Percentiles rank a stretch among this genome's conserved stretches.
phyloP scores from a whole-genome alignment of 2,329 filamentous ascomycete genomes.

The Huntiella decipiens region DNA sequence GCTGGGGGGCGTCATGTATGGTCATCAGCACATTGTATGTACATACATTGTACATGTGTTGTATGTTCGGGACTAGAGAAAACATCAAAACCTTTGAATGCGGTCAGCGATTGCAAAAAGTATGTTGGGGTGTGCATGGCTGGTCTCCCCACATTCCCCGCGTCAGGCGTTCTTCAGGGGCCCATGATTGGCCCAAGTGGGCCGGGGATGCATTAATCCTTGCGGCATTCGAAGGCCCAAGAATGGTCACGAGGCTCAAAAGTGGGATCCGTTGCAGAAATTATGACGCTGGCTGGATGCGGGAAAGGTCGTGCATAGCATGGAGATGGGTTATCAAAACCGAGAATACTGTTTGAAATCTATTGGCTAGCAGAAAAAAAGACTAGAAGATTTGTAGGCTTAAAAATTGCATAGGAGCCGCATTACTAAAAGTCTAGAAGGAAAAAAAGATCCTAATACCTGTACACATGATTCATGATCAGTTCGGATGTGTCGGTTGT shows the following conservation, averaged over 20 bases:
- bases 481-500: no score
- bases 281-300: no score
- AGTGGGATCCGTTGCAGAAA: background rate
- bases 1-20: no score
- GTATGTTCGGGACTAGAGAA: no score
- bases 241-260: slow-evolving; percentile 9
- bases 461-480: no score
- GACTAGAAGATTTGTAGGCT: background rate
- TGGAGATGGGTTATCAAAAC: background rate
- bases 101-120: no score
- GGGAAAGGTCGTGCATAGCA: background rate
- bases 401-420: no score
- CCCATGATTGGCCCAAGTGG: slow-evolving; percentile 4
- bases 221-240: slow-evolving; percentile 1
- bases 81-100: no score
- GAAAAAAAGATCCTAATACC: background rate
- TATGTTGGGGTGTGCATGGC: no score
- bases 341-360: background rate
- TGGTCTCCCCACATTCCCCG: slow-evolving; percentile 4
- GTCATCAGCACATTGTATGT: no score
- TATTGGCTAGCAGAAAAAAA: background rate
- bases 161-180: slow-evolving; percentile 4
- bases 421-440: background rate
- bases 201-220: background rate
- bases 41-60: no score